Base-by-base conservation (phyloP, 2,329 filamentous ascomycete genomes). In the Penicillium sp. region DNA sequence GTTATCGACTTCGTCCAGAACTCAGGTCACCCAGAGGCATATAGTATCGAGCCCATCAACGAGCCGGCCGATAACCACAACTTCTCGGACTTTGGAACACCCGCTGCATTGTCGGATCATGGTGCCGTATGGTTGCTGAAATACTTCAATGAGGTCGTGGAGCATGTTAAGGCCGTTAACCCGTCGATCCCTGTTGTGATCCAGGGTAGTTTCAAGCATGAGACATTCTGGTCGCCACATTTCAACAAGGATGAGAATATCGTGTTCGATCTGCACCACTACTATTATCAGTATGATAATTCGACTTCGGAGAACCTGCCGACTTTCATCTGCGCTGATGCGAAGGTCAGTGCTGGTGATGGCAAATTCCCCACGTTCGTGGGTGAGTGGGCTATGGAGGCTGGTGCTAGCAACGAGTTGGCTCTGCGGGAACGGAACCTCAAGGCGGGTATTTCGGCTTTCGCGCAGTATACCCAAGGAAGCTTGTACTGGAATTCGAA, bases 241-340 rank as follows among this genome's bases (percentile, higher is more conserved):
- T 64, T 69, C n/a, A 49, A 58, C 2, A 45, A 47, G 4, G 31
- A 29, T 0, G 55, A 55, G 8, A 68, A 71, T 35, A 49, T 70
- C 2, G 63, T 69, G 10, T 69, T 68, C 51, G 65, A 70, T 31
- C 49, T 63, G 31, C 67, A 70, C 22, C 60, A 67, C 42, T 69
- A 68, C 39, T 69, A 68, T 45, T 66, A 63, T 42, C 64, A 64
- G 26, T 59, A 61, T 26, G 42, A 55, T 9, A 54, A 58, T 16
- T 55, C 60, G 9, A 66, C 59, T 1, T 58, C 60, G 2, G 56
- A 51, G 27, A 67, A 65, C 26, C 22, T 66, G 24, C 55, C 63
- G 0, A 27, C 24, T 3, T 64, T 57, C 29, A 57, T 70, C 7
- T 62, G 57, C 21, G 43, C 46, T 3, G 65, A 71, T 56, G 64